Evolutionary conservation across 306 rosid genomes (phyloP).

Genomic region (Pyrus communis): DNA sequence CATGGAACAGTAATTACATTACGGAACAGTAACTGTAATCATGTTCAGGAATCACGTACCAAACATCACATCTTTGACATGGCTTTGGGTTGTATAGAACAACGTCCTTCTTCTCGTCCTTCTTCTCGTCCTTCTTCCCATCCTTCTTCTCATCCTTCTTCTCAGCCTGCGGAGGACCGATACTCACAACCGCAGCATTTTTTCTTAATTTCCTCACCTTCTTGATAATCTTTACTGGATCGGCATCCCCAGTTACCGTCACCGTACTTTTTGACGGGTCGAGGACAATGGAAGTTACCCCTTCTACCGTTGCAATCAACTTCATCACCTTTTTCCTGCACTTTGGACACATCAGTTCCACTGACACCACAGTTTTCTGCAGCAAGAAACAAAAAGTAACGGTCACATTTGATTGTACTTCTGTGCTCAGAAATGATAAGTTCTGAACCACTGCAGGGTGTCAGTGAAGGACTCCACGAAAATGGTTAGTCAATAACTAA

Average conservation of each 20-base stretch:
- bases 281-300: conserved; percentile 35
- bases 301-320: conserved; percentile 40
- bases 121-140: conserved; percentile 23
- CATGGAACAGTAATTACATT: conserved; percentile 16
- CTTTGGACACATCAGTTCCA: conserved; percentile 43
- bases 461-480: conserved; percentile 9
- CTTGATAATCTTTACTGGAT: conserved; percentile 44
- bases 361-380: conserved; percentile 57
- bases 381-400: conserved; percentile 4
- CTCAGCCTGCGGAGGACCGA: conserved; percentile 36
- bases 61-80: conserved; percentile 41
- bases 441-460: conserved; percentile 23
- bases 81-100: conserved; percentile 8
- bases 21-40: conserved; percentile 34
- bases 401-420: conserved; percentile 13
- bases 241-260: conserved; percentile 51
- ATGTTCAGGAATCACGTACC: conserved; percentile 42
- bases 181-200: conserved; percentile 31
- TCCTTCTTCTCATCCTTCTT: conserved; percentile 38
- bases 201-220: conserved; percentile 45
- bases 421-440: background rate
- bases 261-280: conserved; percentile 36
- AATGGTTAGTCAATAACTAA: conserved; percentile 22
- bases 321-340: conserved; percentile 49
- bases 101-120: conserved; percentile 27